Evolutionary conservation across 2,329 filamentous ascomycete species (phyloP).

Genomic region (Mollisiaceae sp.): DNA sequence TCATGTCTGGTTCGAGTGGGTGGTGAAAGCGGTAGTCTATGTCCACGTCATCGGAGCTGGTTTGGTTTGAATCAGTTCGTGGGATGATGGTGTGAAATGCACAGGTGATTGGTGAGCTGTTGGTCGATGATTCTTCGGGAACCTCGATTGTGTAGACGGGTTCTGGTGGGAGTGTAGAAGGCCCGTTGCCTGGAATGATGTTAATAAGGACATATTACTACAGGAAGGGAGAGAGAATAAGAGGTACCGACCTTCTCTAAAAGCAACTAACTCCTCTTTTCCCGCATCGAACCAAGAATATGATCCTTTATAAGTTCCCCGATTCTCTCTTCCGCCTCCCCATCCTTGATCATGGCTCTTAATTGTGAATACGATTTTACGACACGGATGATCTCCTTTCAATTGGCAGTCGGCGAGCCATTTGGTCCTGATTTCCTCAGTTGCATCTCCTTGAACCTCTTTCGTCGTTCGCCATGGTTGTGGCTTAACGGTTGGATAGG

Average conservation of each 20-base stretch:
- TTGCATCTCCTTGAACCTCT: slow-evolving; percentile 25
- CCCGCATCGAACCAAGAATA: slow-evolving; percentile 70
- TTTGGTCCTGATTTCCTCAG: slow-evolving; percentile 14
- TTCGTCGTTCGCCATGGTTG: slow-evolving; percentile 24
- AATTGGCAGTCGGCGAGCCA: background rate
- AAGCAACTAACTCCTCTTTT: slow-evolving; percentile 58
- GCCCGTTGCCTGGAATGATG: slow-evolving; percentile 8
- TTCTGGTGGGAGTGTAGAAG: background rate
- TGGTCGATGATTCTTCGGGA: background rate
- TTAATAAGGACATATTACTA: too few species aligned
- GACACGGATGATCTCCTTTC: slow-evolving; percentile 52
- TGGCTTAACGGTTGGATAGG: slow-evolving; percentile 21
- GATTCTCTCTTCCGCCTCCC: slow-evolving; percentile 44
- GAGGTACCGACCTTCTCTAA: slow-evolving; percentile 26
- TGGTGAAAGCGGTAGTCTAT: slow-evolving; percentile 42
- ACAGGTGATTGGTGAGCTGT: slow-evolving; percentile 3
- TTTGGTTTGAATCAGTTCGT: background rate
- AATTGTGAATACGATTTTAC: slow-evolving; percentile 66
- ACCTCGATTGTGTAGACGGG: background rate
- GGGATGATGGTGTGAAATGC: slow-evolving; percentile 25
- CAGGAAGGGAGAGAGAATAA: too few species aligned
- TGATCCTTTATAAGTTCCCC: slow-evolving; percentile 52
- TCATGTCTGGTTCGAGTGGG: slow-evolving; percentile 45
- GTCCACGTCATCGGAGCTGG: background rate
- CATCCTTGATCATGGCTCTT: slow-evolving; percentile 64